Conservation (phyloP, 139 green algal species). For the Auxenochlorella protothecoides region DNA sequence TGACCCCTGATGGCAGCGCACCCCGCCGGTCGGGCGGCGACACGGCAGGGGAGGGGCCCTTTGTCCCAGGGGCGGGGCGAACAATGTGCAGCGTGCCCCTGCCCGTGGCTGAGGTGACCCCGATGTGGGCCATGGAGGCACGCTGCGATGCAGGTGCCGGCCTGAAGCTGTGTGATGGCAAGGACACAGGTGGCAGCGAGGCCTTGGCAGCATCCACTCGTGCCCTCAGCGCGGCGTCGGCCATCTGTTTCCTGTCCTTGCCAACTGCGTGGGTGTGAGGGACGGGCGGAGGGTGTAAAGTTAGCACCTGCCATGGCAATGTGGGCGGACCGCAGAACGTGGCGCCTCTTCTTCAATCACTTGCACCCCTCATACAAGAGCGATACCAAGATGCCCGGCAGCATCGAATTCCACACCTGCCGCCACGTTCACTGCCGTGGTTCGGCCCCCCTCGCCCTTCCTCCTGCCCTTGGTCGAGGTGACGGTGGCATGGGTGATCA, state of each 20-base stretch:
- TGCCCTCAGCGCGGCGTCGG: slow-evolving; percentile 6
- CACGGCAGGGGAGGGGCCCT: not conserved
- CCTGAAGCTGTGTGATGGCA: not conserved
- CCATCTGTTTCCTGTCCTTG: slow-evolving; percentile 15
- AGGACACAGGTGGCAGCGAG: not conserved
- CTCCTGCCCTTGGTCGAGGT: too few relatives aligned
- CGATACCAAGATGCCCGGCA: not conserved
- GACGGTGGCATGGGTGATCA: too few relatives aligned
- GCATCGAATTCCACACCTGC: not conserved
- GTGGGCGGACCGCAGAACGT: not conserved
- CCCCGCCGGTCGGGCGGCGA: not conserved
- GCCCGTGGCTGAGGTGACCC: not conserved
- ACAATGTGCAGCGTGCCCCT: not conserved
- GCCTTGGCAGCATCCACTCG: not conserved
- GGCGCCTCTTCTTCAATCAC: not conserved
- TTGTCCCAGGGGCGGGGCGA: not conserved
- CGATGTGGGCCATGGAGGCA: not conserved
- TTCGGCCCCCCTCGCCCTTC: too few relatives aligned
- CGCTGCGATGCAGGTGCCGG: not conserved
- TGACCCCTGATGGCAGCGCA: not conserved
- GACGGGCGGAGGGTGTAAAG: too few relatives aligned
- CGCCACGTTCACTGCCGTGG: not conserved
- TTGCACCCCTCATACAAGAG: not conserved
- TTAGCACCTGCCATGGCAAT: too few relatives aligned
- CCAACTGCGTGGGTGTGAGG: not conserved